Evolutionary conservation across 2,329 filamentous ascomycete species (phyloP).

Genomic region (Apiospora koreana): DNA sequence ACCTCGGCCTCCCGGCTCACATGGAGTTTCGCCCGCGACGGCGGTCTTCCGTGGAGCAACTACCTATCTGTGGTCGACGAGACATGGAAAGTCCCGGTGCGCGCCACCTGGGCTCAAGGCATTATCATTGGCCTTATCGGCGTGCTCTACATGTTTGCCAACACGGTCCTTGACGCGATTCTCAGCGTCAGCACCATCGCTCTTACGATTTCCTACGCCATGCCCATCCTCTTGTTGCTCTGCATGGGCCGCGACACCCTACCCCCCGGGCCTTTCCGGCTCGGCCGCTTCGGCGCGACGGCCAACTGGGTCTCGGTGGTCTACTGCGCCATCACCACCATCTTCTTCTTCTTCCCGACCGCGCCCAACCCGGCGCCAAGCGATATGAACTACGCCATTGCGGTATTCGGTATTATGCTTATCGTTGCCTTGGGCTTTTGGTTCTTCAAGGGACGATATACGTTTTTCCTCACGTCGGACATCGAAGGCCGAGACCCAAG

Average conservation of each 20-base stretch:
- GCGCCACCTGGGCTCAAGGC: slow-evolving; percentile 54
- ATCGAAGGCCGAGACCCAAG: background rate
- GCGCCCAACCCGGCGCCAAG: background rate
- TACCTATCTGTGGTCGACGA: slow-evolving; percentile 48
- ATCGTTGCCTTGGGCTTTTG: slow-evolving; percentile 51
- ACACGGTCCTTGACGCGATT: slow-evolving; percentile 54
- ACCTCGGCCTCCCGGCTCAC: slow-evolving; percentile 54
- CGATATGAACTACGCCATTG: slow-evolving; percentile 43
- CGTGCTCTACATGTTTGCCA: slow-evolving; percentile 56
- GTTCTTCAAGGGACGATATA: slow-evolving; percentile 46
- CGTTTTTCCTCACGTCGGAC: slow-evolving; percentile 29
- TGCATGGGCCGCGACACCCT: slow-evolving; percentile 53
- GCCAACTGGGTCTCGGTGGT: slow-evolving; percentile 51
- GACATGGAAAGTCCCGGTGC: slow-evolving; percentile 52
- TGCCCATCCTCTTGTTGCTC: slow-evolving; percentile 52
- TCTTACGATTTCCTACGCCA: slow-evolving; percentile 51
- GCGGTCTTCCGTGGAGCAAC: slow-evolving; percentile 44
- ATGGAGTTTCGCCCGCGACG: slow-evolving; percentile 57
- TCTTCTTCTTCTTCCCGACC: slow-evolving; percentile 57
- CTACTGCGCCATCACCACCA: slow-evolving; percentile 52
- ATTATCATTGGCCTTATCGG: slow-evolving; percentile 48
- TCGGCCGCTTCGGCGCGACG: slow-evolving; percentile 46
- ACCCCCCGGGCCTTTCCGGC: slow-evolving; percentile 44
- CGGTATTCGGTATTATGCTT: slow-evolving; percentile 56
- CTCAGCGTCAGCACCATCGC: slow-evolving; percentile 58